Base-by-base conservation (phyloP, 2,329 filamentous ascomycete genomes). In the Aspergillus chevalieri region DNA sequence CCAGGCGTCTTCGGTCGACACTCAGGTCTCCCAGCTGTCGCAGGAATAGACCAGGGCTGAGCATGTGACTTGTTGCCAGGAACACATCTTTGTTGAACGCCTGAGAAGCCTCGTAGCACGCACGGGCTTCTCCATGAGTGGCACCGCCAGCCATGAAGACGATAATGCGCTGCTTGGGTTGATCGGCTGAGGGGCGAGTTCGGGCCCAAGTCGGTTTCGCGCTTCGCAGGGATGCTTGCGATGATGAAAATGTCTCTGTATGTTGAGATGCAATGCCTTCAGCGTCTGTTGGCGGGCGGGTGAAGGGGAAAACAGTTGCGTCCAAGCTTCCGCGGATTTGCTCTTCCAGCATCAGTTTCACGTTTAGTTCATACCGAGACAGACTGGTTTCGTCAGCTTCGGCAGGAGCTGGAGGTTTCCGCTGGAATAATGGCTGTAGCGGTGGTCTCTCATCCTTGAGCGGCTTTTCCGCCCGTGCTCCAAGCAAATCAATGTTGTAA, bases 141-240 rank as follows among this genome's bases (percentile, higher is more conserved):
- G 93, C 93, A 42, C 93, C 93, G 44, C 93, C 93, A 1, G 92
- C 93, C 79, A 97, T 86, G 66, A 95, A 97, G 14, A 97, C 85
- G 51, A 98, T 87, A 47, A 97, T 80, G 47, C 93, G 84, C 67
- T 98, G 93, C 47, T 86, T 83, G 56, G 91, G 94, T 65, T 97
- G 92, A 52, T 78, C 82, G 51, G 75, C 84, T 24, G 83, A 81
- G 43, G 86, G 79, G 41, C 89, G 84, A 8, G 87, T 85, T 47
- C 89, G 88, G 2, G 93, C 93, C 93, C 93, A 98, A 39, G 91
- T 95, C 1, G 92, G 93, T 62, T 95, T 94, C 14, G 90, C 90
- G 8, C 89, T 88, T 50, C 93, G 86, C 21, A 98, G 79, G 12
- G 92, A 97, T 10, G 87, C 82, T 56, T 87, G 77, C 1, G 75